phyloP scores from a whole-genome alignment of 2,329 filamentous ascomycete species.

The Lasiodiplodia theobromae region DNA sequence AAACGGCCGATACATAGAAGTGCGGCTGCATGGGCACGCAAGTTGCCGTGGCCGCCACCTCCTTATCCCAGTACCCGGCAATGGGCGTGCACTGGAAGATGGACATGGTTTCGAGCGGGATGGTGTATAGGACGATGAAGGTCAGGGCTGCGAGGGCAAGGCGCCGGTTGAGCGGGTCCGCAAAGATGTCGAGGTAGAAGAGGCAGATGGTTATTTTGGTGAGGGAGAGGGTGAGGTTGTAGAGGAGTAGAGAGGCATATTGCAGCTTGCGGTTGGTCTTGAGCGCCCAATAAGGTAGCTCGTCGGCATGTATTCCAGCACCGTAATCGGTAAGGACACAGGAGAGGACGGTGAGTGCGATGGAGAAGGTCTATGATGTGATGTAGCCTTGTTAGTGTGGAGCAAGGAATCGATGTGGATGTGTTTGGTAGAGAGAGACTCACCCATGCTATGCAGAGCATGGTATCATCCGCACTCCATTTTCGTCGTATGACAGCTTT shows the following conservation, averaged over 20 bases:
- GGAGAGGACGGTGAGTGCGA: slow-evolving; percentile 6
- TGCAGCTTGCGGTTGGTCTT: slow-evolving; percentile 31
- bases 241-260: slow-evolving; percentile 38
- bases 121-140: slow-evolving; percentile 34
- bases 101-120: slow-evolving; percentile 34
- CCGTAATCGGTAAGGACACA: slow-evolving; percentile 12
- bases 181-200: slow-evolving; percentile 43
- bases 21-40: slow-evolving; percentile 43
- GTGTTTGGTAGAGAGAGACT: no score
- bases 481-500: slow-evolving; percentile 3
- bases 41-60: slow-evolving; percentile 33
- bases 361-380: not conserved
- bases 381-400: not conserved
- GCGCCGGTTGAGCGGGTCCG: slow-evolving; percentile 34
- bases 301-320: not conserved
- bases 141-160: slow-evolving; percentile 39
- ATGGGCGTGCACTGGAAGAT: slow-evolving; percentile 45
- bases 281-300: not conserved
- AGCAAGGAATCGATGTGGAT: not conserved
- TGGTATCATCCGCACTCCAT: slow-evolving; percentile 11
- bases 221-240: slow-evolving; percentile 40
- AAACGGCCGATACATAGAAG: slow-evolving; percentile 32
- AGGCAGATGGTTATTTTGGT: slow-evolving; percentile 43
- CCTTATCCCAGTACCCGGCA: slow-evolving; percentile 43
- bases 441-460: slow-evolving; percentile 16